These are phyloP conservation scores for Saussurea involucrata DNA, from an alignment of 129 eudicot species.

Conservation along the genomic window DNA sequence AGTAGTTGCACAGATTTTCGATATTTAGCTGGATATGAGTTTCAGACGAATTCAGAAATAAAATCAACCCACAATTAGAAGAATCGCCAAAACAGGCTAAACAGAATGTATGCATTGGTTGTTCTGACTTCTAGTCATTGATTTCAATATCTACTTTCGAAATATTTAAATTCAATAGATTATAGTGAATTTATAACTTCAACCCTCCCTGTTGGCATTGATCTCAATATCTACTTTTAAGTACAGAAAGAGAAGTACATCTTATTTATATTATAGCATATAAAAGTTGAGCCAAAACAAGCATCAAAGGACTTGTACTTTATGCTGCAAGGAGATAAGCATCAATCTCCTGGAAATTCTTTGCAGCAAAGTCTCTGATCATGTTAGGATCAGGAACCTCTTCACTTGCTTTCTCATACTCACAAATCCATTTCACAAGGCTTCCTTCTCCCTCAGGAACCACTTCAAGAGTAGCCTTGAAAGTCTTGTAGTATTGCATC, in stretches of 20 bases:
- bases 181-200: neutral
- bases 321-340: conserved; percentile 52
- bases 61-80: neutral
- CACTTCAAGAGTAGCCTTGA: conserved; percentile 56
- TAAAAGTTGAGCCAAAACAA: conserved; percentile 7
- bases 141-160: neutral
- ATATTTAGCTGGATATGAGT: neutral
- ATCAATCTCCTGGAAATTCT: conserved; percentile 60
- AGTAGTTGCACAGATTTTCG: neutral
- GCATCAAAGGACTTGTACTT: conserved; percentile 3
- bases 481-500: conserved; percentile 55
- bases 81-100: neutral
- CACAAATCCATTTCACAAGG: conserved; percentile 65
- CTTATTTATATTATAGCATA: conserved; percentile 8
- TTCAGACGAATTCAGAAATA: neutral
- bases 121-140: neutral
- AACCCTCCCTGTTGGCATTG: neutral
- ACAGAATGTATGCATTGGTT: neutral
- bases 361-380: conserved; percentile 59
- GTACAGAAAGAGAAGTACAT: neutral
- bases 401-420: conserved; percentile 69
- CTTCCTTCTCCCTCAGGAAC: conserved; percentile 59
- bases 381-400: conserved; percentile 61
- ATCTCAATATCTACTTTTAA: neutral
- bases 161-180: neutral